A percentile compares a stretch with the other conserved stretches of the same genome.
These are phyloP conservation scores for Boletus rubroflammeus DNA, from an alignment of 768 basidiomycete species.

Conservation along the genomic window DNA sequence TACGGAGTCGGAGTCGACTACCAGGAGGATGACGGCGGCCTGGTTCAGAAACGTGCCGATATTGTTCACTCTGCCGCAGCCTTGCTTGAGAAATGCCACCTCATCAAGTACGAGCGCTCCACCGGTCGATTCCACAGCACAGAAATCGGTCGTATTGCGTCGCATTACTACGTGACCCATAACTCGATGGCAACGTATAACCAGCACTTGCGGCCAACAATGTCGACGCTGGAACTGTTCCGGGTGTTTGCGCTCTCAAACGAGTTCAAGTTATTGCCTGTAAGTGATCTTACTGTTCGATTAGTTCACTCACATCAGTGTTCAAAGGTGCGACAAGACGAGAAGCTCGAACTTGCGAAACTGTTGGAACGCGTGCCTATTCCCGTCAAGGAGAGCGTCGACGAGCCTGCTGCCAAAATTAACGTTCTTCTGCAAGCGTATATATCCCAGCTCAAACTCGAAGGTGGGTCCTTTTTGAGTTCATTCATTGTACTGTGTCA, in stretches of 20 bases:
- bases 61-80: constrained; percentile 92
- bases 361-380: constrained; percentile 93
- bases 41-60: constrained; percentile 93
- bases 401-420: constrained; percentile 96
- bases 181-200: constrained; percentile 97
- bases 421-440: constrained; percentile 94
- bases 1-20: constrained; percentile 91
- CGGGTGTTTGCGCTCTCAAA: constrained; percentile 93
- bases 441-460: constrained; percentile 90
- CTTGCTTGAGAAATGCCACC: constrained; percentile 87
- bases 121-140: constrained; percentile 89
- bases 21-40: constrained; percentile 73
- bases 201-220: constrained; percentile 83
- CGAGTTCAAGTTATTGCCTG: constrained; percentile 91
- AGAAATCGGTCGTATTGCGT: constrained; percentile 91
- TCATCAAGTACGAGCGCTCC: constrained; percentile 90
- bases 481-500: background rate
- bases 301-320: background rate
- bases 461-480: constrained; percentile 43
- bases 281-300: constrained; percentile 26
- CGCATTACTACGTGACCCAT: constrained; percentile 93
- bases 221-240: constrained; percentile 89
- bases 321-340: constrained; percentile 62
- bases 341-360: constrained; percentile 88
- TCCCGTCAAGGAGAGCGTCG: constrained; percentile 93